These are phyloP conservation scores for Calonectria honghensis DNA, from an alignment of 2,329 filamentous ascomycete genomes.

Conservation along the genomic window DNA sequence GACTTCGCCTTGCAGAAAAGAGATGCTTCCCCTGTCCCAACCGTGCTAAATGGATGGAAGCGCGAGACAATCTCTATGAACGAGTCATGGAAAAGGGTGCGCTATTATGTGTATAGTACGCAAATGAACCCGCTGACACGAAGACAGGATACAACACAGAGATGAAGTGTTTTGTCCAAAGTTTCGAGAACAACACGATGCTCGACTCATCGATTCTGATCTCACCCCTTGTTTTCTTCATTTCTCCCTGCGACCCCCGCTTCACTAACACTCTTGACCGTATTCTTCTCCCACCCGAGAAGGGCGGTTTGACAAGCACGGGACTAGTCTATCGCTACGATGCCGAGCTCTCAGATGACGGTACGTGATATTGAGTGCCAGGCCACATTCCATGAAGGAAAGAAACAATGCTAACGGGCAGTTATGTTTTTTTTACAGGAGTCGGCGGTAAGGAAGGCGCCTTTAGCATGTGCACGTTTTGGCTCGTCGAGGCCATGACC, in stretches of 20 bases:
- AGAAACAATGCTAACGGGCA: slow-evolving; percentile 34
- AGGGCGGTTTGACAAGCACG: slow-evolving; percentile 84
- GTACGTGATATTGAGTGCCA: slow-evolving; percentile 62
- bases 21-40: slow-evolving; percentile 85
- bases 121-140: slow-evolving; percentile 31
- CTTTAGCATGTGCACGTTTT: slow-evolving; percentile 89
- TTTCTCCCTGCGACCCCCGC: slow-evolving; percentile 84
- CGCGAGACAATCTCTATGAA: slow-evolving; percentile 82
- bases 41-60: slow-evolving; percentile 78
- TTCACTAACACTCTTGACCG: slow-evolving; percentile 83
- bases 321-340: slow-evolving; percentile 86
- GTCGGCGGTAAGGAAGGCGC: slow-evolving; percentile 85
- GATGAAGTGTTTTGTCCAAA: slow-evolving; percentile 83
- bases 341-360: slow-evolving; percentile 80
- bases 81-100: slow-evolving; percentile 83
- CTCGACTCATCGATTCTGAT: slow-evolving; percentile 86
- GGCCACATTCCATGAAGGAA: not conserved
- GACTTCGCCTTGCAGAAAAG: slow-evolving; percentile 83
- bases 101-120: too few relatives aligned
- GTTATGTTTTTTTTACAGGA: slow-evolving; percentile 70
- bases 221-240: slow-evolving; percentile 87
- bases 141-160: slow-evolving; percentile 79
- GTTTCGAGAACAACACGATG: slow-evolving; percentile 82
- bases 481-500: slow-evolving; percentile 87
- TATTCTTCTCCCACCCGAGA: slow-evolving; percentile 83